These are phyloP conservation scores for Oryza officinalis DNA, from an alignment of 176 grass and related monocot species.

Conservation along the genomic window DNA sequence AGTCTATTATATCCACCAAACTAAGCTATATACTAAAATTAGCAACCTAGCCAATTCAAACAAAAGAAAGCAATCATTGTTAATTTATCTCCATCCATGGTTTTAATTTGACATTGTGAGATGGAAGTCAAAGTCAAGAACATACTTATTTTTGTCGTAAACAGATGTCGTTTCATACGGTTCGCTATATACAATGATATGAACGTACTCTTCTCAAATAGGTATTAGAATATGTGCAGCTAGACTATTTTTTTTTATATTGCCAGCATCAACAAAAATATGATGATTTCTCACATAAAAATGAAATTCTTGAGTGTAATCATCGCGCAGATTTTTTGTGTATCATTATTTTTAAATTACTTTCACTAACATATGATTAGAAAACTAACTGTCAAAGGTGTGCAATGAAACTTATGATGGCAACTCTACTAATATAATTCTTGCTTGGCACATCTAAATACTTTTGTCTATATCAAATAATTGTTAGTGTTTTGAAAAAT, in stretches of 20 bases:
- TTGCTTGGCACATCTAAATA: background rate
- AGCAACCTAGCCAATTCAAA: background rate
- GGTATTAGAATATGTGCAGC: background rate
- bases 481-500: background rate
- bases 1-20: background rate
- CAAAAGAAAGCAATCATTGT: background rate
- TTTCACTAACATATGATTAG: background rate
- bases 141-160: background rate
- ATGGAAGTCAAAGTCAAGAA: background rate
- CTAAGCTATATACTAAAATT: background rate
- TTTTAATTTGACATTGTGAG: background rate
- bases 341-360: background rate
- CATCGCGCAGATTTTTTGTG: background rate
- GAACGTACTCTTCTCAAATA: background rate
- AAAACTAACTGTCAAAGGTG: background rate
- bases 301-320: background rate
- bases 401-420: background rate
- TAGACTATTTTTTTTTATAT: background rate
- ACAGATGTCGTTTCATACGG: background rate
- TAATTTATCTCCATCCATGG: background rate
- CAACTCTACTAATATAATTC: background rate
- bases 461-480: background rate
- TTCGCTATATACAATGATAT: background rate
- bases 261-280: background rate
- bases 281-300: background rate